Conservation (phyloP, 2,329 filamentous ascomycete genomes). For the Penicillium sp. region DNA sequence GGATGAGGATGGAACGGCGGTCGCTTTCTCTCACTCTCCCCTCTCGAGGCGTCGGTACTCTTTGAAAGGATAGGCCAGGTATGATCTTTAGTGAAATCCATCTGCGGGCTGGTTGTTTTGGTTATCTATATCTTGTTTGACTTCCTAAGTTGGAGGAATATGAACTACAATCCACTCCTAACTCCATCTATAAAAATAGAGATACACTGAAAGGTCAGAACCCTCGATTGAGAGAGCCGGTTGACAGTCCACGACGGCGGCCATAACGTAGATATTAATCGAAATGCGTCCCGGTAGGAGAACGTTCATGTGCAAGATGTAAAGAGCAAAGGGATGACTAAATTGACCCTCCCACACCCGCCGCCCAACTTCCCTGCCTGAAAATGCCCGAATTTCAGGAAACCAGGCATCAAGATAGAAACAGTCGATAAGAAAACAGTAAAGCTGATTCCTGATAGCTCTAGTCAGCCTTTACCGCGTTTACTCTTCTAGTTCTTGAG, state of each 20-base stretch:
- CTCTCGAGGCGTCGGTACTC: not conserved
- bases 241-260: not conserved
- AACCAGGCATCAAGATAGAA: too few relatives aligned
- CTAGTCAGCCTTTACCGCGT: too few relatives aligned
- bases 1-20: not conserved
- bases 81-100: not conserved
- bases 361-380: too few relatives aligned
- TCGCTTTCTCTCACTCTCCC: not conserved
- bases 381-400: too few relatives aligned
- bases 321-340: not conserved
- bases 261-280: not conserved
- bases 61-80: not conserved
- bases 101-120: not conserved
- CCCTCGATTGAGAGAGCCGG: not conserved
- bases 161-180: conserved; percentile 1
- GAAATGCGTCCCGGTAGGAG: not conserved
- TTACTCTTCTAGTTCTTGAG: too few relatives aligned
- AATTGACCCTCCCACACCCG: too few relatives aligned
- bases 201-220: not conserved
- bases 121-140: not conserved
- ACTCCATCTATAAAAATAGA: conserved; percentile 1
- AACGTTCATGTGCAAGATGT: not conserved
- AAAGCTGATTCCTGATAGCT: too few relatives aligned
- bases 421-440: too few relatives aligned
- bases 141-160: not conserved